These are phyloP conservation scores for Orbilia ellipsospora DNA, from an alignment of 2,329 filamentous ascomycete genomes.

Conservation along the genomic window DNA sequence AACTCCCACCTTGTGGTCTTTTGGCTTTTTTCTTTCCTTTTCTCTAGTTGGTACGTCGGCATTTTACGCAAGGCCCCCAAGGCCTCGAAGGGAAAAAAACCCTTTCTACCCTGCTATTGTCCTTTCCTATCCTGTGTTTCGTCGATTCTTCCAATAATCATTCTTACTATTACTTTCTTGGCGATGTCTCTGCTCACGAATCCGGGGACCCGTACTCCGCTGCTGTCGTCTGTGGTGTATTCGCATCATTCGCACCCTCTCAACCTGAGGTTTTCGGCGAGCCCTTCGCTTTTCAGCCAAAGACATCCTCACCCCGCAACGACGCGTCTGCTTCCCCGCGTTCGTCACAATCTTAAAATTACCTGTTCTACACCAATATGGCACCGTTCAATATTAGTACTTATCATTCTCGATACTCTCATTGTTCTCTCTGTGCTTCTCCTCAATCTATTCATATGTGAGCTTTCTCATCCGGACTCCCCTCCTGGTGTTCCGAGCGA, in stretches of 20 bases:
- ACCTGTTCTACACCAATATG: constrained; percentile 38
- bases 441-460: constrained; percentile 41
- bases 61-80: constrained; percentile 10
- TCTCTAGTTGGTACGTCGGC: background rate
- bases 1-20: background rate
- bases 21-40: constrained; percentile 1
- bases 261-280: background rate
- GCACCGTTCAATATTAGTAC: constrained; percentile 31
- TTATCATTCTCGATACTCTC: constrained; percentile 47
- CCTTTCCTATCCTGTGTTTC: background rate
- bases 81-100: background rate
- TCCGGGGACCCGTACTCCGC: constrained; percentile 22
- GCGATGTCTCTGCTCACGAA: constrained; percentile 23
- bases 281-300: constrained; percentile 22
- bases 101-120: background rate
- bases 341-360: constrained; percentile 27
- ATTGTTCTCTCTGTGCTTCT: constrained; percentile 36
- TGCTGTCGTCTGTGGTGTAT: constrained; percentile 26
- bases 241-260: constrained; percentile 33
- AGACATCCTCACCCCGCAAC: constrained; percentile 27
- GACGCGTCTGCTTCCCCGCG: constrained; percentile 35
- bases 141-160: background rate
- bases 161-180: background rate
- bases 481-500: constrained; percentile 26
- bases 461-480: constrained; percentile 28